Evolutionary conservation across 140 eudicot genomes (phyloP).

Genomic region (Flaveria floridana): DNA sequence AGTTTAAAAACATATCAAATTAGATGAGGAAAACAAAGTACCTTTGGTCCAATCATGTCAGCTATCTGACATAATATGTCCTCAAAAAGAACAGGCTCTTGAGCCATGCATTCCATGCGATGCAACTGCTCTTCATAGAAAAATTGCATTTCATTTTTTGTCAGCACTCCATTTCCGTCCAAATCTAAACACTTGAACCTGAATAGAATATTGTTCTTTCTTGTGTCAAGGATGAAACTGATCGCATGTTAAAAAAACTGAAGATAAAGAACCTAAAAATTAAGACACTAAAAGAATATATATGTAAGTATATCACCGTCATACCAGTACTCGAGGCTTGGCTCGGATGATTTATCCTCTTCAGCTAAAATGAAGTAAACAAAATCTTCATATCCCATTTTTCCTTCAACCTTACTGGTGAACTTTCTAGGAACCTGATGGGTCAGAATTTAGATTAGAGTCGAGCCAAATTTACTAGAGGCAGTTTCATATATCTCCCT

Average conservation of each 20-base stretch:
- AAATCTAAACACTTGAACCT: slow-evolving; percentile 97
- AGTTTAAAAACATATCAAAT: slow-evolving; percentile 1
- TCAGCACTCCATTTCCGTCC: slow-evolving; percentile 82
- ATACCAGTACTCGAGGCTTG: slow-evolving; percentile 88
- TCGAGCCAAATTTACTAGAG: not conserved
- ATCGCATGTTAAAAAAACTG: slow-evolving; percentile 10
- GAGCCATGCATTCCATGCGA: slow-evolving; percentile 96
- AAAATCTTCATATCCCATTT: slow-evolving; percentile 95
- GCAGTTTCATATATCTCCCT: too few species aligned
- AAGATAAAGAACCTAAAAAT: not conserved
- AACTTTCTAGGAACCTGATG: slow-evolving; percentile 77
- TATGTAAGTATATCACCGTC: not conserved
- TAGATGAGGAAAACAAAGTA: slow-evolving; percentile 10
- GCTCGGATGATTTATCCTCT: slow-evolving; percentile 89
- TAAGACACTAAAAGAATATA: not conserved
- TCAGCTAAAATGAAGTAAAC: slow-evolving; percentile 81
- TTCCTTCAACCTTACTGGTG: slow-evolving; percentile 82
- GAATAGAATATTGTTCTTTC: slow-evolving; percentile 1
- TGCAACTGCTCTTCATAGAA: slow-evolving; percentile 95
- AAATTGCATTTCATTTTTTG: slow-evolving; percentile 88
- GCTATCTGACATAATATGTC: slow-evolving; percentile 87
- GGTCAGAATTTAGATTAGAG: not conserved
- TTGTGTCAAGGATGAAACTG: not conserved
- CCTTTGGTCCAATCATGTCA: slow-evolving; percentile 94
- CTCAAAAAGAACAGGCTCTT: slow-evolving; percentile 88